Base-by-base conservation (phyloP, 257 asterid species). In the Gentiana macrophylla region DNA sequence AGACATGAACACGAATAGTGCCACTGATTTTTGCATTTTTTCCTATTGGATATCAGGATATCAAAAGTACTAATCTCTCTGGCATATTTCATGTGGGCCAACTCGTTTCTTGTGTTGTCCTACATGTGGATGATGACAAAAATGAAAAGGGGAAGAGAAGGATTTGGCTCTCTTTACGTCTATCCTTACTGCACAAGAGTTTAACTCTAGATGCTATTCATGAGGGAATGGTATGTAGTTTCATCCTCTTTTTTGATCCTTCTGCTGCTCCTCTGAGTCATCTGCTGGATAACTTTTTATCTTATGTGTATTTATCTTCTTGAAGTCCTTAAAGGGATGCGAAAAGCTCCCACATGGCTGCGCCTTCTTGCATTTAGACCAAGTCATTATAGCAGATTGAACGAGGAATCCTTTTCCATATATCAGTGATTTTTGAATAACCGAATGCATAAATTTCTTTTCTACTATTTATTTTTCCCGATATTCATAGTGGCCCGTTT, bases 141-240 rank as follows among this genome's bases (percentile, higher is more conserved):
- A 88, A 88, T 60, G 99, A 88, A 60, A 60, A 64, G n/a, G 70
- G 88, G 37, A 88, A 81, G 62, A 71, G 86, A 64, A 88, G 87
- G 79, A 85, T 92, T 60, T 88, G 99, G 97, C 97, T 92, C 12
- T 92, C 99, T 72, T 59, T 88, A 50, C 86, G 86, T 15, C 93
- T 88, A 36, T 74, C 95, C 52, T 61, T 74, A 64, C 75, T 88
- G 74, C 86, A 85, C 70, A 88, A 79, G 70, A 81, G 84, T 68
- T 72, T 85, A 49, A 78, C 86, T 37, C 56, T 81, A 65, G 97
- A 92, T 70, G 67, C 77, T 69, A 72, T 88, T 74, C 98, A 92
- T 67, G 97, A 88, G 71, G 95, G 95, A 79, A 92, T 88, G 95
- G 99, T 92, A 77, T 58, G 85, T 51, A 53, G 8, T 68, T 70